These are phyloP conservation scores for Lodderomyces parapsilosis DNA, from an alignment of 1,139 yeast genomes.

Conservation along the genomic window DNA sequence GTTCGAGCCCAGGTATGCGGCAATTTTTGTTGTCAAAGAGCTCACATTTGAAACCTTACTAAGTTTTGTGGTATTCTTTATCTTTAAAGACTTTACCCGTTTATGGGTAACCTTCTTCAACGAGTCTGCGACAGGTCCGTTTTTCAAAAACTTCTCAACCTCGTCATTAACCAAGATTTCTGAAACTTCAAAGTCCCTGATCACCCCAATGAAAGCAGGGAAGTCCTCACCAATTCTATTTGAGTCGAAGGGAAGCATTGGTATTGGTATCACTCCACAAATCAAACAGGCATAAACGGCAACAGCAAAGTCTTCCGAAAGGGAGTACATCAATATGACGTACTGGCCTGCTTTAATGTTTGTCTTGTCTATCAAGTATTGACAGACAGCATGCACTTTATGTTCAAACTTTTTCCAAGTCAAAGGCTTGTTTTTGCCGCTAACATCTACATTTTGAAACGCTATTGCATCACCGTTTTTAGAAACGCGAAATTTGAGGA, in stretches of 20 bases:
- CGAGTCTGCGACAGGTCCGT: slow-evolving; percentile 63
- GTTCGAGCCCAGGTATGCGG: slow-evolving; percentile 44
- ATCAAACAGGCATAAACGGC: slow-evolving; percentile 85
- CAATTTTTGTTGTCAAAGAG: slow-evolving; percentile 43
- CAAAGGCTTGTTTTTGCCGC: slow-evolving; percentile 53
- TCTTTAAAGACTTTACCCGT: slow-evolving; percentile 48
- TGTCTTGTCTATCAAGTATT: slow-evolving; percentile 52
- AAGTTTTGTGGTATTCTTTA: slow-evolving; percentile 68
- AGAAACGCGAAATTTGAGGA: slow-evolving; percentile 75
- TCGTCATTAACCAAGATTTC: slow-evolving; percentile 80
- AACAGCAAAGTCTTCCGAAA: slow-evolving; percentile 82
- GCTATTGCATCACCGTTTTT: slow-evolving; percentile 82
- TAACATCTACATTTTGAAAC: slow-evolving; percentile 59
- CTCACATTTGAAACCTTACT: slow-evolving; percentile 56
- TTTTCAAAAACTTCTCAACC: slow-evolving; percentile 67
- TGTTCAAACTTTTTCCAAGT: slow-evolving; percentile 87
- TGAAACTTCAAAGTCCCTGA: slow-evolving; percentile 67
- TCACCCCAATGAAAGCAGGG: slow-evolving; percentile 62
- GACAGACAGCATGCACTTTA: slow-evolving; percentile 70
- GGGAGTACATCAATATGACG: slow-evolving; percentile 80
- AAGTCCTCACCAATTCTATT: slow-evolving; percentile 73
- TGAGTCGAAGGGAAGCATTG: slow-evolving; percentile 73
- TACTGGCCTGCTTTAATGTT: slow-evolving; percentile 63
- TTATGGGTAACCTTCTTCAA: slow-evolving; percentile 54
- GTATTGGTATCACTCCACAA: slow-evolving; percentile 79